Conservation (phyloP, 768 basidiomycete species). For the Phanerochaete carnosa region DNA sequence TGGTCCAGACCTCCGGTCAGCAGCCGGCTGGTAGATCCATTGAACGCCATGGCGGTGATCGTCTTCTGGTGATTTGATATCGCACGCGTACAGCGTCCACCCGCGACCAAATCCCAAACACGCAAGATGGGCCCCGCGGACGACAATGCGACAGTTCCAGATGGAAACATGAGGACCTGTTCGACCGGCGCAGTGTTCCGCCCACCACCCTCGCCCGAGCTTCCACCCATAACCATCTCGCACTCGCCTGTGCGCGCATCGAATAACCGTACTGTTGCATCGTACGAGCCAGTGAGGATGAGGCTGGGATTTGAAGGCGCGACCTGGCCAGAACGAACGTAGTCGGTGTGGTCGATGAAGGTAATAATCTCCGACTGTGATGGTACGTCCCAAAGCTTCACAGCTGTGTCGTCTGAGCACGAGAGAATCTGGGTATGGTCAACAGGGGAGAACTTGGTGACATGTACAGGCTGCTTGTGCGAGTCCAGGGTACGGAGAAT, state of each 20-base stretch:
- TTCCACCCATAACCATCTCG: constrained; percentile 74
- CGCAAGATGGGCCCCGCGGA: constrained; percentile 90
- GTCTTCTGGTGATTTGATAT: constrained; percentile 99
- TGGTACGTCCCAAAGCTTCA: constrained; percentile 92
- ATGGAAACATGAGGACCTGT: constrained; percentile 89
- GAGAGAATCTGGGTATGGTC: constrained; percentile 84
- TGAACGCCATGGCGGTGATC: constrained; percentile 84
- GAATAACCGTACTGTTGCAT: constrained; percentile 84
- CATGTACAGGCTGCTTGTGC: constrained; percentile 96
- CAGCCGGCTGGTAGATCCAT: constrained; percentile 69
- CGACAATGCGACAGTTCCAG: constrained; percentile 81
- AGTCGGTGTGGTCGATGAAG: constrained; percentile 88
- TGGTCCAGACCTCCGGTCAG: constrained; percentile 92
- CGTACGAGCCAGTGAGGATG: constrained; percentile 92
- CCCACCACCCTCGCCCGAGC: constrained; percentile 24
- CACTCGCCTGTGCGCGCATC: constrained; percentile 81
- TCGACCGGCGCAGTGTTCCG: constrained; percentile 69
- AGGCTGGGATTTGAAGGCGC: constrained; percentile 80
- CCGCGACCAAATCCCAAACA: constrained; percentile 93
- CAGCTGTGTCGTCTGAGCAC: constrained; percentile 94
- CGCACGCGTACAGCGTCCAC: constrained; percentile 85
- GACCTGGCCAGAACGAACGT: constrained; percentile 91
- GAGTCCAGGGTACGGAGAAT: constrained; percentile 89
- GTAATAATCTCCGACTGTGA: constrained; percentile 77
- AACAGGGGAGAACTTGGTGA: constrained; percentile 85